These are phyloP conservation scores for Fusarium beomiforme DNA, from an alignment of 2,329 filamentous ascomycete species.

Conservation along the genomic window DNA sequence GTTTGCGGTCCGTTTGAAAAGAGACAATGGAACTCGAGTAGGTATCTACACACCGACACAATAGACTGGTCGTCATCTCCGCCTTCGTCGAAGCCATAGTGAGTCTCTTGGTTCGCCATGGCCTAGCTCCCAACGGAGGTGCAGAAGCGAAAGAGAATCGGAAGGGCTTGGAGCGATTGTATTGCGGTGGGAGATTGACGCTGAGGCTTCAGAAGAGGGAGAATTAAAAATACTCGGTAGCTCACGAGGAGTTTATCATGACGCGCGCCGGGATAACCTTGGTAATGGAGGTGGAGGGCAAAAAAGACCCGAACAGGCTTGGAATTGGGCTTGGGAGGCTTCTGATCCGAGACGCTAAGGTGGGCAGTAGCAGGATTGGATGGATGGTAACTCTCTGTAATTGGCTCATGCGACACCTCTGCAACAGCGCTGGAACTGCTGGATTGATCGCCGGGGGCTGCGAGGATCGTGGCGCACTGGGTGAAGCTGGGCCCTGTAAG, in stretches of 20 bases:
- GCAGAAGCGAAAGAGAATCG: slow-evolving; percentile 38
- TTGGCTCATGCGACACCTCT: slow-evolving; percentile 30
- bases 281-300: slow-evolving; percentile 28
- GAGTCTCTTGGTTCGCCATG: slow-evolving; percentile 56
- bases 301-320: slow-evolving; percentile 30
- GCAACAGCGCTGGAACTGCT: slow-evolving; percentile 23
- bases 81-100: slow-evolving; percentile 58
- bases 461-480: slow-evolving; percentile 11
- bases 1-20: slow-evolving; percentile 15
- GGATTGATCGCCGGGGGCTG: slow-evolving; percentile 16
- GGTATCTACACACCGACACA: slow-evolving; percentile 50
- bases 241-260: slow-evolving; percentile 43
- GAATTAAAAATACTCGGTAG: slow-evolving; percentile 37
- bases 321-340: slow-evolving; percentile 24
- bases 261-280: slow-evolving; percentile 44
- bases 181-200: slow-evolving; percentile 22
- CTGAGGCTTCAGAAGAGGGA: slow-evolving; percentile 21
- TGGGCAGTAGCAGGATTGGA: slow-evolving; percentile 21
- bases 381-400: slow-evolving; percentile 25
- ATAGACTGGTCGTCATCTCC: slow-evolving; percentile 61
- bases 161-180: slow-evolving; percentile 28
- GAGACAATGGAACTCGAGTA: slow-evolving; percentile 31
- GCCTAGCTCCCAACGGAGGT: slow-evolving; percentile 43
- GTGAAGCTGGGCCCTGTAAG: slow-evolving; percentile 14
- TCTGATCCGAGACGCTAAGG: slow-evolving; percentile 39